Evolutionary conservation across 1,284 basidiomycete genomes (phyloP).

Genomic region (Boletus semigastroideus): DNA sequence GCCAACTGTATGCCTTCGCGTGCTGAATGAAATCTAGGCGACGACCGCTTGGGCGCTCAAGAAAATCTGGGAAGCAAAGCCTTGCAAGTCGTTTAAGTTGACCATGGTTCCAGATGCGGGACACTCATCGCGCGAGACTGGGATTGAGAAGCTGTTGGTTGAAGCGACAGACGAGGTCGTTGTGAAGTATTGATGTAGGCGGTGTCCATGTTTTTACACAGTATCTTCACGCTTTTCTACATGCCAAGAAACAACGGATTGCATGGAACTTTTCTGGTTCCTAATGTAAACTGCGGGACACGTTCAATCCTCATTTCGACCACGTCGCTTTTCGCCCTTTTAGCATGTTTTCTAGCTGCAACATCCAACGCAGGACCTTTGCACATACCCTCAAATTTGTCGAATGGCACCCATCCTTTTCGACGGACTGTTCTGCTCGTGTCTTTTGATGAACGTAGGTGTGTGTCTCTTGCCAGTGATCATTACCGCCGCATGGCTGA

Average conservation of each 20-base stretch:
- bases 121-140: constrained; percentile 82
- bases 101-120: constrained; percentile 89
- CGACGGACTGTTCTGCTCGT: constrained; percentile 77
- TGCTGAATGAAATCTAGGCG: constrained; percentile 41
- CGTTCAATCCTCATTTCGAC: constrained; percentile 6
- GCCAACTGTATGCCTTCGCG: not conserved
- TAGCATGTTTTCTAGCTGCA: constrained; percentile 4
- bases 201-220: not conserved
- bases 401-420: constrained; percentile 75
- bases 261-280: too few relatives aligned
- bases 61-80: constrained; percentile 80
- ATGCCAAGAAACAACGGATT: not conserved
- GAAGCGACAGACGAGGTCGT: constrained; percentile 47
- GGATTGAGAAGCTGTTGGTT: constrained; percentile 71
- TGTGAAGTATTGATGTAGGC: constrained; percentile 20
- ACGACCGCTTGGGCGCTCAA: constrained; percentile 80
- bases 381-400: constrained; percentile 19
- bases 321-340: constrained; percentile 7
- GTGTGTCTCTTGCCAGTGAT: not conserved
- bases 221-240: not conserved
- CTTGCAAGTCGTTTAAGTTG: constrained; percentile 39
- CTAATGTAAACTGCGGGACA: constrained; percentile 2
- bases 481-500: too few relatives aligned
- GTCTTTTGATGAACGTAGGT: constrained; percentile 45
- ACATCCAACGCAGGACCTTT: not conserved